Conservation (phyloP, 2,329 filamentous ascomycete species). For the Cladosporium sp. region DNA sequence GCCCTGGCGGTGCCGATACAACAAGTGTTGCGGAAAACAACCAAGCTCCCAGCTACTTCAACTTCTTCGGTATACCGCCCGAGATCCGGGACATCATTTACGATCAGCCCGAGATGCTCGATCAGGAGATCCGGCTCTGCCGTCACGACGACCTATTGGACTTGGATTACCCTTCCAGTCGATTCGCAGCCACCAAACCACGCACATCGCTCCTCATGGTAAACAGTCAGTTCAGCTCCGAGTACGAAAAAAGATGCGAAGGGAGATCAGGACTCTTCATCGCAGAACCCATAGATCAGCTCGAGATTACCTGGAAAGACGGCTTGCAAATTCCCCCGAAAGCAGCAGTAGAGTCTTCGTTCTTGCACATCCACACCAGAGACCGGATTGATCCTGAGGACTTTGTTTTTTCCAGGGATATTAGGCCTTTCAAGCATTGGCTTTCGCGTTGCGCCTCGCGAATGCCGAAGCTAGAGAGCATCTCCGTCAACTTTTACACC, state of each 20-base stretch:
- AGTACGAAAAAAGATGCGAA: not conserved
- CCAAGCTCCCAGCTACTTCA: not conserved
- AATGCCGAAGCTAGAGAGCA: too few relatives aligned
- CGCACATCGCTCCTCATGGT: not conserved
- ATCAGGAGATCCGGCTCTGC: not conserved
- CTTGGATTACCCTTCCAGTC: not conserved
- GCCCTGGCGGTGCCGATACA: not conserved
- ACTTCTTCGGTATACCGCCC: conserved; percentile 23
- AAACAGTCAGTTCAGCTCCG: not conserved
- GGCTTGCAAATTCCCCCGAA: too few relatives aligned
- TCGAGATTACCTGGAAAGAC: too few relatives aligned
- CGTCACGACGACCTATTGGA: not conserved
- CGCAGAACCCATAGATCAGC: too few relatives aligned
- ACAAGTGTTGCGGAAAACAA: too few relatives aligned
- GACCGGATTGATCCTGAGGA: too few relatives aligned
- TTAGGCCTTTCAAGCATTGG: too few relatives aligned
- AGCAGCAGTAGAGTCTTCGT: too few relatives aligned
- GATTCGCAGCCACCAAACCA: not conserved
- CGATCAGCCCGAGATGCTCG: not conserved
- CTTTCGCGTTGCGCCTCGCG: too few relatives aligned
- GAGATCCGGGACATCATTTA: conserved; percentile 27
- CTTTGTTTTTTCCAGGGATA: too few relatives aligned
- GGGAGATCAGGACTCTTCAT: not conserved
- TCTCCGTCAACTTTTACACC: too few relatives aligned
- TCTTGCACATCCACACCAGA: too few relatives aligned